Conservation (phyloP, 106 monocot genomes). For the Iris macrosiphon region DNA sequence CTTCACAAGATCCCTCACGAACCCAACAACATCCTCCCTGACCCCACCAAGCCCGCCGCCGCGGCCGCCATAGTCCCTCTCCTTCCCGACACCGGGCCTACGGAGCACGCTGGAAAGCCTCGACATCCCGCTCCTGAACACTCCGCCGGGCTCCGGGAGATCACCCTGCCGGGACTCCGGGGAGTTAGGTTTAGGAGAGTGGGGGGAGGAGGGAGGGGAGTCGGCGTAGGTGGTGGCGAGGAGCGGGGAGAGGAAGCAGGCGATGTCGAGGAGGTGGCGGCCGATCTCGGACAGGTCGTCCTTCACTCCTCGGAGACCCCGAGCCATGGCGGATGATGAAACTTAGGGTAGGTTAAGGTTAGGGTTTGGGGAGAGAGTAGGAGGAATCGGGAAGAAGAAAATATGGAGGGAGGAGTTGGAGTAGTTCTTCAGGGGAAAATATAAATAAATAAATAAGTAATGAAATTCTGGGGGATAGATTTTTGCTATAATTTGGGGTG, state of each 20-base stretch:
- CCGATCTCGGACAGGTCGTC: neutral
- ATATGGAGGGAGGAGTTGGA: too few relatives aligned
- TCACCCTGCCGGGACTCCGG: neutral
- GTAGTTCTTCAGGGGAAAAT: too few relatives aligned
- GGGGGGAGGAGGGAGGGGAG: neutral
- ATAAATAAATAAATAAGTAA: too few relatives aligned
- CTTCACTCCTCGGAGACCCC: neutral
- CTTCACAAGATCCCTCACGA: neutral
- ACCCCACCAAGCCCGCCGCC: neutral
- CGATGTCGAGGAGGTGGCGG: neutral
- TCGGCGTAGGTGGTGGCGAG: neutral
- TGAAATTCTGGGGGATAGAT: too few relatives aligned
- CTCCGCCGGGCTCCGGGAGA: neutral
- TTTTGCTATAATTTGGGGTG: too few relatives aligned
- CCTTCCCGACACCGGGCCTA: too few relatives aligned
- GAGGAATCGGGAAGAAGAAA: too few relatives aligned
- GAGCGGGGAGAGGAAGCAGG: neutral
- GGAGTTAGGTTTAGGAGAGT: neutral
- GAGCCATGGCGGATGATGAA: neutral
- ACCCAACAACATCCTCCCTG: neutral
- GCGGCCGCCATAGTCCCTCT: neutral
- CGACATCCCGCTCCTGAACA: neutral
- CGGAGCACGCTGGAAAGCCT: neutral
- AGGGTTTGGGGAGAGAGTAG: too few relatives aligned
- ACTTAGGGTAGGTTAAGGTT: constrained; percentile 1